Evolutionary conservation across 495 filamentous ascomycete genomes (phyloP), one percentile per base, ranked within the genome.

Genomic region (Penicillium manginii): DNA sequence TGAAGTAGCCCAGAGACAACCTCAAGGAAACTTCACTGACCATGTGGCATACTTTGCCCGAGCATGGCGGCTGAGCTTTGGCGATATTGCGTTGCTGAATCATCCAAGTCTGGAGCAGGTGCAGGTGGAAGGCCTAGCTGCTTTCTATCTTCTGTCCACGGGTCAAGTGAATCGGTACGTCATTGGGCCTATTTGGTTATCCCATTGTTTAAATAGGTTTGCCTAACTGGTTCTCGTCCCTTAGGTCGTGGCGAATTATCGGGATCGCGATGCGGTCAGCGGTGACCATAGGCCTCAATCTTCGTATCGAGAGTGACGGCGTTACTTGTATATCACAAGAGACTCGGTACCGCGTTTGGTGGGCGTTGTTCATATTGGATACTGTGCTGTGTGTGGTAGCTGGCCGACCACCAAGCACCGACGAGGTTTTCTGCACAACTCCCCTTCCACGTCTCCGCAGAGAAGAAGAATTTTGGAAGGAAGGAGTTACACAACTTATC

Each of bases 251-350:
- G 85, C 77, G 80, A 60, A 73, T 84, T 26, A 79, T 76, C 64
- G 86, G 86, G 22, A 73, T 86, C 33, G 81, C 84, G 11, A 74
- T 88, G 54, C 80, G 85, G 47, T 81, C 83, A 56, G 84, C 83
- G 9, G 70, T 82, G 37, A 78, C 80, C 0, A 79, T 89, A 52
- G 86, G 85, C 10, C 70, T 90, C 21, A 84, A 89, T 58, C 66
- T 88, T 21, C 82, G 84, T 19, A 88, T 81, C 58, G 80, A 85
- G 33, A 82, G 74, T 40, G 73, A 67, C 10, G 69, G 70, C 7
- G 62, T 86, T 23, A 58, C 65, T n/a, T 73, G 81, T 35, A 57
- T 72, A 12, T 80, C 85, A 7, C 84, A 81, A 54, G 75, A 78
- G 45, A 71, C 65, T 43, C 69, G 74, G 14, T 76, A 75, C 50